Base-by-base conservation (phyloP, 1,139 yeast species). In the Geotrichum restrictum region DNA sequence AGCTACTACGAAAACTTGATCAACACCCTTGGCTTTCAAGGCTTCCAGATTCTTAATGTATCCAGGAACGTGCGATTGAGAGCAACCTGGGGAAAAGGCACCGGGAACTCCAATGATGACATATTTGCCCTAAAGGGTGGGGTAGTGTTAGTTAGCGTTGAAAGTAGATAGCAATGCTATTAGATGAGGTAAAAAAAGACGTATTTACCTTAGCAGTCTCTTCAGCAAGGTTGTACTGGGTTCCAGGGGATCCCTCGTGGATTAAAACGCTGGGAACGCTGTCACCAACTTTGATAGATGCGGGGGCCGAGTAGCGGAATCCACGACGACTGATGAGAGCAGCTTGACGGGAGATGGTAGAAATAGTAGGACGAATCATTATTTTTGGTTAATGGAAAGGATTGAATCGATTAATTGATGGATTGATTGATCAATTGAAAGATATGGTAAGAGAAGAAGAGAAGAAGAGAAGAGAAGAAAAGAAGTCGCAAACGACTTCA, bases 11-110 rank as follows among this genome's bases (percentile, higher is more conserved):
- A 75, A 81, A 53, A 88, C 69, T 41, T 75, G 71, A 27, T 65
- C 53, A 69, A 80, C 74, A 8, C 96, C 96, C 71, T 85, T 84
- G 39, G 74, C 75, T 56, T 77, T 73, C 65, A 88, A 81, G 24
- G 76, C 74, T 10, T 73, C 66, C 52, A 77, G 67, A 49, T 75
- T 67, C 56, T 74, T 72, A 62, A 87, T 67, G 69, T 80, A 88
- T 3, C 93, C 95, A 4, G 96, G 96, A 48, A 88, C 79, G 65
- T 87, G 95, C 32, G 78, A 69, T 19, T 83, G 80, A 32, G 91
- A 77, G 69, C 96, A 88, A 1, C 88, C 94, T 44, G 95, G 91
- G 2, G 95, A 84, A 65, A 84, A 88, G 0, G 96, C 96, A 19
- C 96, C 96, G 44, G 96, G 96, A 42, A 88, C 88, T 51, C 95